Base-by-base conservation (phyloP, 305 asterid species). In the Fraxinus latifolia region DNA sequence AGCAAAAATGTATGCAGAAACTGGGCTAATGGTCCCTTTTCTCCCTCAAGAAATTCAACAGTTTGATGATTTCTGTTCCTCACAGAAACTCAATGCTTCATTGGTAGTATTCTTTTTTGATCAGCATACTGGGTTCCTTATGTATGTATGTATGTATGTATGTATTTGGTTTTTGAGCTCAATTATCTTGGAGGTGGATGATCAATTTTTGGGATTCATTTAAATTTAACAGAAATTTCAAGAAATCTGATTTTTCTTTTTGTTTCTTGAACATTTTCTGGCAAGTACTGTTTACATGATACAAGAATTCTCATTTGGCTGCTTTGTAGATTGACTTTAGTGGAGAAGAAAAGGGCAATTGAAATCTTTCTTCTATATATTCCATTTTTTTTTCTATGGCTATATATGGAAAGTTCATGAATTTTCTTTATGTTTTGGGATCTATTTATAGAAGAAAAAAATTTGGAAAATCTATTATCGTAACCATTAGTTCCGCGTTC, bases 1-100 rank as follows among this genome's bases (percentile, higher is more conserved):
- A 62, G 80, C 12, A 21, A 79, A 81, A 91, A 95, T 95, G 98
- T 92, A 90, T 89, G 94, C 97, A 9, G 95, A 93, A 77, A 88
- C 90, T 31, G 98, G 85, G 85, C 82, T 88, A 84, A 87, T 86
- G 90, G 88, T 80, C 82, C 97, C 97, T 50, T 94, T 90, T 80
- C 91, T 90, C 84, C 92, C 92, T 79, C 93, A 86, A 82, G 93
- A 91, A 77, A 60, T 86, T 83, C 97, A 90, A 79, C 94, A 87
- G 5, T 77, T 90, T 84, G 93, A 91, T n/a, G 97, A 89, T 2
- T 89, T 94, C 85, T 88, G 80, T 79, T 84, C 89, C 89, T 85
- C 90, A 4, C 89, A 83, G 36, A 93, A 89, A 86, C 79, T 89
- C 87, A 89, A 87, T 89, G 90, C 84, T 82, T 90, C 91, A 65